Conservation (phyloP, 257 asterid genomes). For the Solanum virginianum region DNA sequence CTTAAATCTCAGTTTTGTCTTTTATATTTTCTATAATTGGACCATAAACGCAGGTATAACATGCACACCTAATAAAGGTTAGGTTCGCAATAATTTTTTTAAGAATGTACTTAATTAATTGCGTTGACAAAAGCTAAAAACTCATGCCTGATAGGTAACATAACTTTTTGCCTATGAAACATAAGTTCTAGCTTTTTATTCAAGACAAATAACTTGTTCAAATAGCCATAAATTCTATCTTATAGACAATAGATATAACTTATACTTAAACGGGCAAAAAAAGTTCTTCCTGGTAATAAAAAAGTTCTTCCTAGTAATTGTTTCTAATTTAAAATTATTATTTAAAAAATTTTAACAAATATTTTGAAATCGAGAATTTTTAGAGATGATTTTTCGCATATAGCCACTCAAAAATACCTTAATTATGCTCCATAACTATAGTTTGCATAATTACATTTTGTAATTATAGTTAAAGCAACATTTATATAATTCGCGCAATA, state of each 20-base stretch:
- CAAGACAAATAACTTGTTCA: background rate
- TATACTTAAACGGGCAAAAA: background rate
- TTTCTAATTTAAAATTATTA: background rate
- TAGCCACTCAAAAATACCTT: no score
- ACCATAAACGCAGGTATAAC: background rate
- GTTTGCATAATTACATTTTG: no score
- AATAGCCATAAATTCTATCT: background rate
- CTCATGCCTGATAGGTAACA: background rate
- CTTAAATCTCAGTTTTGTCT: no score
- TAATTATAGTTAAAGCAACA: no score
- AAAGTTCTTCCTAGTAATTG: background rate
- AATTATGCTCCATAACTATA: no score
- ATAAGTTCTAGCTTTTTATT: background rate
- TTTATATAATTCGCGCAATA: no score
- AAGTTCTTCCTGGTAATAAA: background rate
- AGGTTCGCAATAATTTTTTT: no score
- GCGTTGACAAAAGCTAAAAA: no score
- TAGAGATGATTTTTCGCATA: no score
- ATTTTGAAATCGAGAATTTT: background rate
- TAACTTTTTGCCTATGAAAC: background rate
- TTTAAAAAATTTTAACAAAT: background rate
- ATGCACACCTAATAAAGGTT: no score
- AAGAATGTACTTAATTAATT: no score
- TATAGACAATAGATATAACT: background rate
- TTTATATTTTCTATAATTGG: background rate